A percentile compares a stretch with the other conserved stretches of the same genome.
These are phyloP conservation scores for Dendrobium huoshanense DNA, from an alignment of 106 monocot species.

Conservation along the genomic window DNA sequence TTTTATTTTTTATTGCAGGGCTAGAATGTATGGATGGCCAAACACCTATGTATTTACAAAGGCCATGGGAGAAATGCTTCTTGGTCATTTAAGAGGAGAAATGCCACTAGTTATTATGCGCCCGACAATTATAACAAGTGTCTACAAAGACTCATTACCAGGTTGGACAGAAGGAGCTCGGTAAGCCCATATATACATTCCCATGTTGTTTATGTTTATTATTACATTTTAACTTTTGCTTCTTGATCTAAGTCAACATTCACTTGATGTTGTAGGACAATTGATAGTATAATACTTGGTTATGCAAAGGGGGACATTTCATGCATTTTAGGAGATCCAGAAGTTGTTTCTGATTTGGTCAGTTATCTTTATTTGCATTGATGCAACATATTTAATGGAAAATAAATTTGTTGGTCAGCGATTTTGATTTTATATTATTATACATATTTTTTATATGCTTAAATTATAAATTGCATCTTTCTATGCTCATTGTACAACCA, in stretches of 20 bases:
- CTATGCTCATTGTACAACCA: too few species aligned
- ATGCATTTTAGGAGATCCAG: slow-evolving; percentile 47
- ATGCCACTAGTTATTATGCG: slow-evolving; percentile 60
- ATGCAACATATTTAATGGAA: too few species aligned
- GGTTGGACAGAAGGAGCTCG: slow-evolving; percentile 83
- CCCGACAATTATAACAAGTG: slow-evolving; percentile 75
- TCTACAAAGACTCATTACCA: slow-evolving; percentile 61
- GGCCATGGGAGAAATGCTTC: slow-evolving; percentile 78
- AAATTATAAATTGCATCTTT: too few species aligned
- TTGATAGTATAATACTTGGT: slow-evolving; percentile 58
- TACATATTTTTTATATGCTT: too few species aligned
- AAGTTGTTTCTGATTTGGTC: slow-evolving; percentile 54
- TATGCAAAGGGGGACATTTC: slow-evolving; percentile 50
- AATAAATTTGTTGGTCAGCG: too few species aligned
- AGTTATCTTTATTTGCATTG: not conserved
- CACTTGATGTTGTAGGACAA: slow-evolving; percentile 30
- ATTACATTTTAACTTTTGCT: not conserved
- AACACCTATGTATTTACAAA: slow-evolving; percentile 88
- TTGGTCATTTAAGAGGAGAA: slow-evolving; percentile 44
- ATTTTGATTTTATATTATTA: too few species aligned
- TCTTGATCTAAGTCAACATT: not conserved
- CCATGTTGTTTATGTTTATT: not conserved
- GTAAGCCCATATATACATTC: not conserved
- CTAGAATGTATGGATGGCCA: slow-evolving; percentile 66
- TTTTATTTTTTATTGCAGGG: not conserved